A percentile compares a stretch with the other conserved stretches of the same genome.
Evolutionary conservation across 176 grass and related monocot genomes (phyloP).

Genomic region (Avena sativa): DNA sequence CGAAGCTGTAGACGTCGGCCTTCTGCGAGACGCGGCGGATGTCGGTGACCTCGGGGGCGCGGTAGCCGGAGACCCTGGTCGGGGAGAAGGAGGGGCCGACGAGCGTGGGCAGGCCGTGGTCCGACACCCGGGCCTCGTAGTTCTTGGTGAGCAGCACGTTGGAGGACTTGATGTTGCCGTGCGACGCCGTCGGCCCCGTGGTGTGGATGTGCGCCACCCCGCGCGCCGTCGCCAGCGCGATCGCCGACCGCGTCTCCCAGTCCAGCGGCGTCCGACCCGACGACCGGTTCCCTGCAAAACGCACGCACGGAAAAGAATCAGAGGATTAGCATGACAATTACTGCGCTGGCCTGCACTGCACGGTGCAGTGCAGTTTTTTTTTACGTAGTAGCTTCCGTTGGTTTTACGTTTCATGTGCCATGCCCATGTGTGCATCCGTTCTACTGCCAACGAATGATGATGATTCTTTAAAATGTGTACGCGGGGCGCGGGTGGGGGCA

Average conservation of each 20-base stretch:
- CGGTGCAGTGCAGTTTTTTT: not conserved
- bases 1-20: slow-evolving; percentile 85
- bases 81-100: slow-evolving; percentile 66
- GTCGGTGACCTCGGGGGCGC: slow-evolving; percentile 95
- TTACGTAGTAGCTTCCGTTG: not conserved
- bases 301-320: not conserved
- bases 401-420: slow-evolving; percentile 30
- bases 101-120: slow-evolving; percentile 87
- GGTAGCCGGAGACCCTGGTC: slow-evolving; percentile 76
- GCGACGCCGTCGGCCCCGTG: slow-evolving; percentile 61
- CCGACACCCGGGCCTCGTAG: slow-evolving; percentile 85
- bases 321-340: not conserved
- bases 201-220: slow-evolving; percentile 88
- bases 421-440: not conserved
- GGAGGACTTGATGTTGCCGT: slow-evolving; percentile 99
- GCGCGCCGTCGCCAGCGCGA: slow-evolving; percentile 70
- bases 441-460: slow-evolving; percentile 13
- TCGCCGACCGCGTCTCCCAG: slow-evolving; percentile 82
- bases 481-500: not conserved
- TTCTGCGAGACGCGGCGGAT: slow-evolving; percentile 75
- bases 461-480: slow-evolving; percentile 37
- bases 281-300: slow-evolving; percentile 74
- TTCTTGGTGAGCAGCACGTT: slow-evolving; percentile 93
- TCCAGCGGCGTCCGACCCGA: slow-evolving; percentile 83
- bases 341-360: not conserved